Base-by-base conservation (phyloP, 2,329 filamentous ascomycete genomes). In the Colletotrichum aenigma region DNA sequence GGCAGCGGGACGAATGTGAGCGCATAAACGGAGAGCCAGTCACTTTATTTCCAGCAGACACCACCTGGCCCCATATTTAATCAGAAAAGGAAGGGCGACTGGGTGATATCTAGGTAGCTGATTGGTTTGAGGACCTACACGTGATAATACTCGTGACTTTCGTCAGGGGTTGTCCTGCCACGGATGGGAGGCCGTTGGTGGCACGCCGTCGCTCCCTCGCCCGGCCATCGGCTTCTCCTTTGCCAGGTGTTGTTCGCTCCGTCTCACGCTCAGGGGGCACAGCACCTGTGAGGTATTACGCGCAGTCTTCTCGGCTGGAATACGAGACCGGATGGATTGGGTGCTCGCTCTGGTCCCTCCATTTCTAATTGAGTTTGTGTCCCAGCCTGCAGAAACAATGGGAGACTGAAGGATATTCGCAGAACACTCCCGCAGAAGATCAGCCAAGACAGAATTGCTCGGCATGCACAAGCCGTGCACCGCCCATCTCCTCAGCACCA, bases 61-160 rank as follows among this genome's bases (percentile, higher is more conserved):
- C 70, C 32, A 64, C n/a, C 26, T 24, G 73, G 6, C 70, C 70
- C 73, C 73, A 30, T 12, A 73, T 28, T 75, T 75, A 30, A 75
- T 73, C 24, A 73, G 60, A 65, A 56, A 43, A 30, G 69, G 64
- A 65, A 43, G 16, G 10, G n/a, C 8, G 15, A 52, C 43, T 28
- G 13, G 56, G 36, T 26, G 9, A 5, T 4, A 13, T 16, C 0
- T 0, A 21, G 15, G 21, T 28, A 13, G 3, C 18, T 24, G 6
- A 72, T 52, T 72, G 72, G 69, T 3, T 21, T 4, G 4, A 2
- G 0, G 0, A 0, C 0, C 15, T 5, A 52, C 72, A 75, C 43
- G 69, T 75, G 72, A 75, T 1, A 1, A 2, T 0, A 1, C 52
- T 9, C 36, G 61, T 66, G 68, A 66, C 10, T 8, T 6, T 8